phyloP scores from a whole-genome alignment of 441 rosid genomes.

The Gossypium aridum region DNA sequence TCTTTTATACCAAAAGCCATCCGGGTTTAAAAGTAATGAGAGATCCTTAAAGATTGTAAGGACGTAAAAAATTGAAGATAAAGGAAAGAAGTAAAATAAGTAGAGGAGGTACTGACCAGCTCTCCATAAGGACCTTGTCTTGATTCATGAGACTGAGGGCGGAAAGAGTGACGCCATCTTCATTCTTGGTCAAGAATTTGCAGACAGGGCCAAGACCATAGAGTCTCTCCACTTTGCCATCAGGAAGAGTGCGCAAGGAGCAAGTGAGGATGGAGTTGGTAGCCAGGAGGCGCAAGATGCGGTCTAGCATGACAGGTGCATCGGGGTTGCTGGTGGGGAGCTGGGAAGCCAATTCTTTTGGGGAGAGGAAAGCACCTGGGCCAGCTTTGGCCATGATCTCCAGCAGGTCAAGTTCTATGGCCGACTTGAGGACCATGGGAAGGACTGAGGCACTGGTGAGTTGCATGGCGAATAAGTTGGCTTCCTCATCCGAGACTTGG shows the following conservation, averaged over 20 bases:
- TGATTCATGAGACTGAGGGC: conserved; percentile 66
- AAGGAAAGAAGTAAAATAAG: neutral
- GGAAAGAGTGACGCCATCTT: conserved; percentile 65
- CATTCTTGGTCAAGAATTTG: conserved; percentile 63
- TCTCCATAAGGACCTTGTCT: conserved; percentile 80
- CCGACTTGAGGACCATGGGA: conserved; percentile 67
- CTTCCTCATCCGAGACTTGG: conserved; percentile 59
- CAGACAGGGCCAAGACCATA: conserved; percentile 64
- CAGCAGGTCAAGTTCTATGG: conserved; percentile 69
- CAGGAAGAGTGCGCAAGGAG: conserved; percentile 32
- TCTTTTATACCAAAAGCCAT: too few relatives aligned
- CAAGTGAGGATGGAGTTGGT: conserved; percentile 50
- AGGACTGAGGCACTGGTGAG: conserved; percentile 61
- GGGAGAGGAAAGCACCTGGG: conserved; percentile 38
- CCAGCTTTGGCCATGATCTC: conserved; percentile 59
- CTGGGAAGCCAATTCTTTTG: conserved; percentile 38
- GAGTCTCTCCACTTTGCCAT: conserved; percentile 43
- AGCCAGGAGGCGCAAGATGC: conserved; percentile 57
- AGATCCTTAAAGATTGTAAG: too few relatives aligned
- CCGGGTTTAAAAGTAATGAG: too few relatives aligned
- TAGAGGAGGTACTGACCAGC: conserved; percentile 38
- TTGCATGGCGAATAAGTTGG: conserved; percentile 59
- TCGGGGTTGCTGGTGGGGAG: conserved; percentile 59
- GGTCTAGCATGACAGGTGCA: conserved; percentile 61
- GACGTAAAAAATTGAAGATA: neutral